Base-by-base conservation (phyloP, 495 filamentous ascomycete genomes). In the Penicillium macrosclerotiorum region DNA sequence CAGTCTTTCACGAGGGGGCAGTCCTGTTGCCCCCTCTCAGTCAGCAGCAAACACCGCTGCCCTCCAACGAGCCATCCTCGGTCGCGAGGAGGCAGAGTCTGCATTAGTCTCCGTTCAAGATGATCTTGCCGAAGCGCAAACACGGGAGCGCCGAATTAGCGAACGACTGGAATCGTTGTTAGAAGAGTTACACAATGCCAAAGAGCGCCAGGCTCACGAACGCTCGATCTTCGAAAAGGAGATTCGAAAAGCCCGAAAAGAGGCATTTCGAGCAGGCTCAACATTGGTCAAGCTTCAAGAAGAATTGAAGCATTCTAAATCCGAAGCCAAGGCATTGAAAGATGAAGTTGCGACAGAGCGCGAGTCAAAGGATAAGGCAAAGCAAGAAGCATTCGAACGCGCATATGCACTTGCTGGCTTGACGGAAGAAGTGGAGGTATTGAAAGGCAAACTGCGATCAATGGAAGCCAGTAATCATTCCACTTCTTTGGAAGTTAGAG, bases 181-280 rank as follows among this genome's bases (percentile, higher is more conserved):
- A 75, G 89, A 92, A 65, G 87, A 88, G 55, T 77, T 88, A 32
- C 82, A 85, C 24, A 73, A 79, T 16, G 72, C 78, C 12, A 90
- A 92, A 69, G 86, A 92, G 58, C 83, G 83, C 11, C 78, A 88
- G 52, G 78, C 76, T 12, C 83, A 89, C 57, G 83, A 87, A 43
- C 75, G 85, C 60, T 60, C 80, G 17, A 65, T 90, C 19, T 92
- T 86, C 71, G 88, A 94, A 64, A 94, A 93, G 55, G 89, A 94
- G 60, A 82, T 92, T 26, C 72, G 86, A 34, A 81, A 85, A 36
- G 80, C 84, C n/a, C 74, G 86, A 23, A 94, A 92, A 63, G 89
- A 93, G 54, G 83, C 84, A 0, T 94, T 89, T 71, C 92, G 89
- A 37, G 80, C 85, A 3, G 88, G 88, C 9, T 90, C 88, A 11